Conservation (phyloP, 2,329 filamentous ascomycete species). For the Sporothrix pallida region DNA sequence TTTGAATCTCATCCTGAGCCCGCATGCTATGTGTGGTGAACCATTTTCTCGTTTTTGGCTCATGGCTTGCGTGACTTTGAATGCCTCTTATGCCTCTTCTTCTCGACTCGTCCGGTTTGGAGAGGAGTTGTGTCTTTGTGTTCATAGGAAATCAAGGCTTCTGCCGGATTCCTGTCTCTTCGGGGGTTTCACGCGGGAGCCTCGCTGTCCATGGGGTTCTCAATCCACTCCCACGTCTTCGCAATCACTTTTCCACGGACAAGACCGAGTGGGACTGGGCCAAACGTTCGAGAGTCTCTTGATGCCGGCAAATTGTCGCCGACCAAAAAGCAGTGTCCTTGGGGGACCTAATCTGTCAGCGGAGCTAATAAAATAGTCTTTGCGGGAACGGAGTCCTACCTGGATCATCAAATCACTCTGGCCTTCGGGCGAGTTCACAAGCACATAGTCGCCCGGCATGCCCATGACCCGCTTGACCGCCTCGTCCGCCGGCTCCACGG, state of each 20-base stretch:
- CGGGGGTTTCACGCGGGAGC: conserved; percentile 20
- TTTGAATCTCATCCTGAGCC: conserved; percentile 2
- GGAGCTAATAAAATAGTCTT: background rate
- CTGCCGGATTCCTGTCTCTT: too few relatives aligned
- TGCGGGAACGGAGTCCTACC: conserved; percentile 50
- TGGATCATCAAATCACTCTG: conserved; percentile 65
- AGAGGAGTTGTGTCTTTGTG: conserved; percentile 8
- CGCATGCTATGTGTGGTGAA: background rate
- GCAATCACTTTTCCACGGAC: conserved; percentile 82
- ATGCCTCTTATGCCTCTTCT: background rate
- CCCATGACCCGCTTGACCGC: conserved; percentile 82
- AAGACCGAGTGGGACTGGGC: conserved; percentile 83
- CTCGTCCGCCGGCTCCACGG: conserved; percentile 63
- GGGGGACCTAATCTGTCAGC: conserved; percentile 67
- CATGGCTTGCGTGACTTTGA: background rate
- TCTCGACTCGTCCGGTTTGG: background rate
- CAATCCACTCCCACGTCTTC: conserved; percentile 58
- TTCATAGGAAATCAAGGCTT: background rate
- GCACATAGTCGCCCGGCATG: conserved; percentile 77
- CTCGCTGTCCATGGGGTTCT: conserved; percentile 43
- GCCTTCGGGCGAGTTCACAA: conserved; percentile 64
- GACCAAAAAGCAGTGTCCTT: conserved; percentile 88
- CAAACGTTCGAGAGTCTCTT: conserved; percentile 84
- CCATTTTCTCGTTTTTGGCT: background rate
- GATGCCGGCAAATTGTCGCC: conserved; percentile 88